Percentiles rank a stretch among this genome's conserved stretches.
Conservation (phyloP, 306 rosid genomes). For the Trifolium subterraneum region DNA sequence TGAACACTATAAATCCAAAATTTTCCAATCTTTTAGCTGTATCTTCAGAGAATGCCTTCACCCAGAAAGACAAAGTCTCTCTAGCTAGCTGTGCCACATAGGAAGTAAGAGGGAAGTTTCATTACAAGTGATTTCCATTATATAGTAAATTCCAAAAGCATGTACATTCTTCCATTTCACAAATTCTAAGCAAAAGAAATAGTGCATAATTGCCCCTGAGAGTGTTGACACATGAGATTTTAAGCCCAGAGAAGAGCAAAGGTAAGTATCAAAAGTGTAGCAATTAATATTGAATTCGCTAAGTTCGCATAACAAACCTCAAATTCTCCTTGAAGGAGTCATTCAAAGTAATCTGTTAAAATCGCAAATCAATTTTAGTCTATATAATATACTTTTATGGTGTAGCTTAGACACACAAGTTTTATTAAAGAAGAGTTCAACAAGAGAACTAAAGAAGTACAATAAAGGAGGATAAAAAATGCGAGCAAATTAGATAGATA, state of each 20-base stretch:
- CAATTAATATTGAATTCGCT: not conserved
- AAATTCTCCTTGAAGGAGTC: constrained; percentile 25
- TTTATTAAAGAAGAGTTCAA: not conserved
- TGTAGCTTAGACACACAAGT: not conserved
- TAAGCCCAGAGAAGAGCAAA: constrained; percentile 11
- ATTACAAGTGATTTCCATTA: constrained; percentile 24
- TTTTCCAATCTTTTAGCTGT: constrained; percentile 98
- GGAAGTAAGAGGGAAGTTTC: constrained; percentile 34
- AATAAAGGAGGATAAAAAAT: constrained; percentile 4
- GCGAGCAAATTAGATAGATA: not conserved
- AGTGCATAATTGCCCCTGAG: not conserved
- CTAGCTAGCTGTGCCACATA: constrained; percentile 79
- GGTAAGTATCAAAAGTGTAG: not conserved
- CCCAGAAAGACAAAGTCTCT: constrained; percentile 98
- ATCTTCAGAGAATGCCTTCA: constrained; percentile 98
- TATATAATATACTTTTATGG: constrained; percentile 16
- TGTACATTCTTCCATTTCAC: constrained; percentile 7
- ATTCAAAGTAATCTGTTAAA: constrained; percentile 20
- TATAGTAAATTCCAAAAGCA: constrained; percentile 34
- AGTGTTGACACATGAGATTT: constrained; percentile 19
- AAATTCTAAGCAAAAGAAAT: constrained; percentile 30
- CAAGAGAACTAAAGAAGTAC: constrained; percentile 8
- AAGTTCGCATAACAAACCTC: constrained; percentile 12
- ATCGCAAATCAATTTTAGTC: constrained; percentile 16
- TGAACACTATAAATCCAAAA: constrained; percentile 97